phyloP scores from a whole-genome alignment of 371 early-diverging fungal genomes.

The Mortierella sp. region DNA sequence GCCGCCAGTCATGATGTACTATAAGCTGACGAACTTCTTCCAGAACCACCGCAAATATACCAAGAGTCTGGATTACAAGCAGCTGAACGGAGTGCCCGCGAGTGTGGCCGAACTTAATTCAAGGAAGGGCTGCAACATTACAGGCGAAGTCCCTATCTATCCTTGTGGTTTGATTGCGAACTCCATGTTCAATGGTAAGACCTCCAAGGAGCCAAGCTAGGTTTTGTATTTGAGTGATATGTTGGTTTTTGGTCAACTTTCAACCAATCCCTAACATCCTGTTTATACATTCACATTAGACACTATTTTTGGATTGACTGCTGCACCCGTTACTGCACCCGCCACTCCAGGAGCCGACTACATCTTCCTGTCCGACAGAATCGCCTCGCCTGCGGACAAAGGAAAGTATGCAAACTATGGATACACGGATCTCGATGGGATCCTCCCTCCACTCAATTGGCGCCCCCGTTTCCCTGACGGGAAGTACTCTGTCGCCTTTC shows the following conservation, averaged over 20 bases:
- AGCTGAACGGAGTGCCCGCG: slow-evolving; percentile 79
- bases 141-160: slow-evolving; percentile 23
- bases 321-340: neutral
- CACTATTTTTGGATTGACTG: slow-evolving; percentile 27
- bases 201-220: neutral
- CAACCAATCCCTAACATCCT: neutral
- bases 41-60: slow-evolving; percentile 98
- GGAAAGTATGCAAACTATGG: slow-evolving; percentile 74
- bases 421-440: slow-evolving; percentile 62
- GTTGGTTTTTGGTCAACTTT: neutral
- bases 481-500: slow-evolving; percentile 64
- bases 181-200: slow-evolving; percentile 79
- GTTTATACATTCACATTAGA: slow-evolving; percentile 24
- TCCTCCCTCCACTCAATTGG: slow-evolving; percentile 88
- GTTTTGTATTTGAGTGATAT: neutral
- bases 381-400: slow-evolving; percentile 93
- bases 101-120: neutral
- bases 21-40: slow-evolving; percentile 96
- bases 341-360: slow-evolving; percentile 52
- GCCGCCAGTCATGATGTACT: slow-evolving; percentile 92
- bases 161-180: slow-evolving; percentile 93
- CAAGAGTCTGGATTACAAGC: slow-evolving; percentile 88
- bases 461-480: slow-evolving; percentile 62
- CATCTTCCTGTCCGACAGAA: slow-evolving; percentile 69
- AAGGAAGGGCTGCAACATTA: slow-evolving; percentile 30